These are phyloP conservation scores for Canavalia gladiata DNA, from an alignment of 306 rosid species.

Conservation along the genomic window DNA sequence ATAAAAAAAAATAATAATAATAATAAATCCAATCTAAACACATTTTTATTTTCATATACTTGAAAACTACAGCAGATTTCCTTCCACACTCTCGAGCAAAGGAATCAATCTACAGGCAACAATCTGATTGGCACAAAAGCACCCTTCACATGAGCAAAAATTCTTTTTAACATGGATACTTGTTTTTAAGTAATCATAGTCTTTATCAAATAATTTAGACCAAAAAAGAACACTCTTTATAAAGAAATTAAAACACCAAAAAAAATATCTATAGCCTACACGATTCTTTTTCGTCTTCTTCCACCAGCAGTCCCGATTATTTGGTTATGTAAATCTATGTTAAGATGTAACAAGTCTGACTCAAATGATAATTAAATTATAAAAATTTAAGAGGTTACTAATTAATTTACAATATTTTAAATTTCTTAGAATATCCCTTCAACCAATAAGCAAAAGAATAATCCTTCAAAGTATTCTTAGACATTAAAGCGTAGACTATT, in stretches of 20 bases:
- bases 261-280: neutral
- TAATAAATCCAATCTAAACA: slow-evolving; percentile 18
- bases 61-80: neutral
- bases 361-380: neutral
- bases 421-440: too few relatives aligned
- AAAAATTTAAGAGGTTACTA: too few relatives aligned
- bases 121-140: slow-evolving; percentile 49
- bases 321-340: neutral
- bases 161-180: slow-evolving; percentile 41
- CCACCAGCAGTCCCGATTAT: slow-evolving; percentile 30
- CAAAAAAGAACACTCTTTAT: neutral
- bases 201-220: slow-evolving; percentile 22
- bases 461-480: too few relatives aligned
- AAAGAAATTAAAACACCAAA: neutral
- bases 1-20: too few relatives aligned
- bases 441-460: too few relatives aligned
- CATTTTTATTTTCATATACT: neutral
- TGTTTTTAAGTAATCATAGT: slow-evolving; percentile 45
- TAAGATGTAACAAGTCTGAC: too few relatives aligned
- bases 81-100: slow-evolving; percentile 7
- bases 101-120: slow-evolving; percentile 48
- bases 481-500: too few relatives aligned
- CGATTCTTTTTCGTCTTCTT: slow-evolving; percentile 35
- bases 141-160: slow-evolving; percentile 43
- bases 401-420: too few relatives aligned